phyloP scores from a whole-genome alignment of 176 grass and related monocot species.

The Tillandsia leiboldiana region DNA sequence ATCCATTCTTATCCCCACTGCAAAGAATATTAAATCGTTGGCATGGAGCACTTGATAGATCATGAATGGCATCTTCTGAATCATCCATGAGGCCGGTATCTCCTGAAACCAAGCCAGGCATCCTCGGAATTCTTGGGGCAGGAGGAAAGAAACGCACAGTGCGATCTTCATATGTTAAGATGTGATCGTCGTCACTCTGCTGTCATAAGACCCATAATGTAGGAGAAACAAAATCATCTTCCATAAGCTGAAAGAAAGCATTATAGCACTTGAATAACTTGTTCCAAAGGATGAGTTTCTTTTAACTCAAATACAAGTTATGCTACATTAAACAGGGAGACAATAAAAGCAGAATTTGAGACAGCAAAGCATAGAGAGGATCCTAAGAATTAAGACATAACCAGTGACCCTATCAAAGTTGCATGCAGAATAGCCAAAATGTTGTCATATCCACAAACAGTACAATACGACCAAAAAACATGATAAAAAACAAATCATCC shows the following conservation, averaged over 20 bases:
- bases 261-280: background rate
- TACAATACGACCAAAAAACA: background rate
- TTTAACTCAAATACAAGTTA: background rate
- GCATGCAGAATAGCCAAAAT: background rate
- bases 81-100: constrained; percentile 54
- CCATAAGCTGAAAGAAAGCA: background rate
- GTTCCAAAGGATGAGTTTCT: background rate
- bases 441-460: constrained; percentile 7
- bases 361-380: background rate
- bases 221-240: background rate
- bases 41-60: constrained; percentile 61
- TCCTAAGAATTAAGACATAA: background rate
- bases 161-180: constrained; percentile 78
- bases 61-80: constrained; percentile 49
- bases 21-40: constrained; percentile 88
- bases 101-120: constrained; percentile 69
- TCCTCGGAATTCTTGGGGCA: constrained; percentile 72
- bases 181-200: constrained; percentile 45
- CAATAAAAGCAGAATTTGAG: background rate
- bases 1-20: constrained; percentile 74
- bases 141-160: constrained; percentile 91
- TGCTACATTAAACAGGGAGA: background rate
- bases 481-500: too few species aligned
- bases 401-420: background rate
- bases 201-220: background rate